A percentile compares a stretch with the other conserved stretches of the same genome.
Evolutionary conservation across 169 alveolate genomes (phyloP).

Genomic region (Perkinsus chesapeaki): DNA sequence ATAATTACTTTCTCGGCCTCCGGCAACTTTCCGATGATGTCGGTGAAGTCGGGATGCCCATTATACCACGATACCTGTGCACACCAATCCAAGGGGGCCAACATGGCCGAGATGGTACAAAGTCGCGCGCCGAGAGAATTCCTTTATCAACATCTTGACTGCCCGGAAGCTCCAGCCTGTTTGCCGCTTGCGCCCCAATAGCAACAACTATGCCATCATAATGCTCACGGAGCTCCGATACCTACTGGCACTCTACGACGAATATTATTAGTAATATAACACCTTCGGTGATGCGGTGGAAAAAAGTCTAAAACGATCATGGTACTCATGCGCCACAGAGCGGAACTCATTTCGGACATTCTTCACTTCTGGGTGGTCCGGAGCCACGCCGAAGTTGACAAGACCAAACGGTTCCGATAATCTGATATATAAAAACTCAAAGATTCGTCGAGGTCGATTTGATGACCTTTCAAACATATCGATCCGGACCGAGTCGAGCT

Average conservation of each 20-base stretch:
- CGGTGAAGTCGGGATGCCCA: conserved; percentile 38
- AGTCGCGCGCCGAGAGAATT: conserved; percentile 15
- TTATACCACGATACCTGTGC: conserved; percentile 46
- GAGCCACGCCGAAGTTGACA: conserved; percentile 64
- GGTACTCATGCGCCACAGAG: conserved; percentile 19
- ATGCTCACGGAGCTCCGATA: conserved; percentile 17
- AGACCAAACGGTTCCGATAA: conserved; percentile 60
- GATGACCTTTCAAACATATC: conserved; percentile 22
- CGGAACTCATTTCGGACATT: conserved; percentile 47
- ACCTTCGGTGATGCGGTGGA: not conserved
- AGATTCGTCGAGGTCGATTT: not conserved
- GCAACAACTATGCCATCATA: conserved; percentile 58
- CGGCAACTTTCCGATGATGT: not conserved
- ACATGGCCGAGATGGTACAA: conserved; percentile 16
- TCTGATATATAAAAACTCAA: conserved; percentile 15
- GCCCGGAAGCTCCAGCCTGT: not conserved
- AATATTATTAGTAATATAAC: no score
- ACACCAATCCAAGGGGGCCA: conserved; percentile 24
- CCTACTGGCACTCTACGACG: not conserved
- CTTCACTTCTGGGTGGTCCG: conserved; percentile 60
- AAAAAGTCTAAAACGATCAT: conserved; percentile 15
- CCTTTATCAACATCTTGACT: not conserved
- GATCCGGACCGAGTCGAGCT: conserved; percentile 21
- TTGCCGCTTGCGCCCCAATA: conserved; percentile 43
- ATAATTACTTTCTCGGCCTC: not conserved